Evolutionary conservation across 495 filamentous ascomycete genomes (phyloP).

Genomic region (Penicillium goetzii): DNA sequence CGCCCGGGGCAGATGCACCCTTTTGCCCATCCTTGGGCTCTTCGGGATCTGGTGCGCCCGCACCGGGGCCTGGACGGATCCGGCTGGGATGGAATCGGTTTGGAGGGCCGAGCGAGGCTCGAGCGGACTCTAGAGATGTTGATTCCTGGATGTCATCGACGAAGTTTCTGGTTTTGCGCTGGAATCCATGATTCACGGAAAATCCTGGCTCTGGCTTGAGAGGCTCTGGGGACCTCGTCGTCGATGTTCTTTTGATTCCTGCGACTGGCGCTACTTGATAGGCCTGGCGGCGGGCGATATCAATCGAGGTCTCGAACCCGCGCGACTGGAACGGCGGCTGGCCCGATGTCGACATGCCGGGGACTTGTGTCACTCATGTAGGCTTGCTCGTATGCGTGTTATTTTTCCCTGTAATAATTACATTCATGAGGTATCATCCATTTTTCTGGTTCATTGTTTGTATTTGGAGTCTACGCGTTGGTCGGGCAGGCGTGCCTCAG

Average conservation of each 20-base stretch:
- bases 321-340: conserved; percentile 39
- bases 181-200: background rate
- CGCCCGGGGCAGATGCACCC: conserved; percentile 47
- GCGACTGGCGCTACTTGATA: conserved; percentile 44
- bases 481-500: conserved; percentile 8
- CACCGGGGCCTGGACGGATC: conserved; percentile 39
- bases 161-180: conserved; percentile 13
- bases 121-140: conserved; percentile 31
- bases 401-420: background rate
- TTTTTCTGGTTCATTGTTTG: conserved; percentile 7
- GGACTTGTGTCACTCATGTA: background rate
- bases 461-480: conserved; percentile 11
- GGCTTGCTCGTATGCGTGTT: background rate
- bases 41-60: conserved; percentile 34
- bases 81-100: conserved; percentile 45
- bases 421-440: background rate
- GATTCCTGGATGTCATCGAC: conserved; percentile 27
- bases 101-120: conserved; percentile 30
- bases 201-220: background rate
- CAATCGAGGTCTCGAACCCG: conserved; percentile 53
- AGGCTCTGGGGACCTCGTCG: conserved; percentile 8
- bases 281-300: conserved; percentile 45
- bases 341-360: conserved; percentile 36
- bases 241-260: conserved; percentile 46
- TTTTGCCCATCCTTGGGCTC: conserved; percentile 48